Base-by-base conservation (phyloP, 805 yeast genomes). In the Babjeviella inositovora region DNA sequence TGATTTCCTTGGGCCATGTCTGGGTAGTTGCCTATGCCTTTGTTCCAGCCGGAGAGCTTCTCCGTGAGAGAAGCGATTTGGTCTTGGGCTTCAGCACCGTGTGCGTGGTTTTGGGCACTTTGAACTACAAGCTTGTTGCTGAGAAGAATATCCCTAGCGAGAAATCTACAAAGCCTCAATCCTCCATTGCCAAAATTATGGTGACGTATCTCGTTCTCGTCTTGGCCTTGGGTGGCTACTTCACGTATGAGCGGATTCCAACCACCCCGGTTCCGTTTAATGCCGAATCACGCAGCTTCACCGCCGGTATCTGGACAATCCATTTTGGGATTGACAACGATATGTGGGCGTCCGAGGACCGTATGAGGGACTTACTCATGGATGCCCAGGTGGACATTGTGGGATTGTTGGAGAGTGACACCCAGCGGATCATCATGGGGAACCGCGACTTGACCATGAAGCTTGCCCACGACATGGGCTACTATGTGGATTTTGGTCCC, bases 1-100 rank as follows among this genome's bases (percentile, higher is more conserved):
- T 75, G 4, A 42, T 80, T 17, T 58, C 74, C 13, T 57, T 90
- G 30, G 92, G 77, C 5, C 87, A 84, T 45, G 93, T 87, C 23
- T 87, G 97, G 97, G 74, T 77, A 20, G 97, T 90, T 21, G 98
- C 98, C 0, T 90, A 90, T 47, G 97, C 98, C 0, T 90, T 90
- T 52, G 98, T 90, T 22, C 98, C 98, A 7, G 85, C 81, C 29
- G 98, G 98, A 6, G 73, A 75, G 42, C 30, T 77, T 12, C 55
- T 90, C 24, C 67, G 98, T 40, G 98, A 90, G 47, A 66, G 95
- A 44, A 74, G 90, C 1, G 93, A 82, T 44, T 46, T 77, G 21
- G 65, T 90, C 3, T 46, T 84, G 20, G 62, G 62, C 5, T n/a
- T n/a, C n/a, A n/a, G n/a, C n/a, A n/a, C n/a, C n/a, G 30, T 52